These are phyloP conservation scores for Curvularia hawaiiensis DNA, from an alignment of 2,329 filamentous ascomycete genomes.

Conservation along the genomic window DNA sequence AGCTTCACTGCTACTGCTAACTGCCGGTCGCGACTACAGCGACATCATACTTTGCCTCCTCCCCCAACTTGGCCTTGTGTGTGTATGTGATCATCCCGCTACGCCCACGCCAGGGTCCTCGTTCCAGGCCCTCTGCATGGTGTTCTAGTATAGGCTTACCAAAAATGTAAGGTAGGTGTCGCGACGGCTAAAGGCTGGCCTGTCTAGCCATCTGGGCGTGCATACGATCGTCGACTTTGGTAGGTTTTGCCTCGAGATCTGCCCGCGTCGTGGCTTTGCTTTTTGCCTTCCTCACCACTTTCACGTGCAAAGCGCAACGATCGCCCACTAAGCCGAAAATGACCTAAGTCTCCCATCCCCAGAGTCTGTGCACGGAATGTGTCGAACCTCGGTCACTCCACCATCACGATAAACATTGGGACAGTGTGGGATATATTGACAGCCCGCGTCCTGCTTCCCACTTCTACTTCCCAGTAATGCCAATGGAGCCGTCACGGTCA, in stretches of 20 bases:
- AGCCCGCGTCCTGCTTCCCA: not conserved
- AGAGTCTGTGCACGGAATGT: slow-evolving; percentile 26
- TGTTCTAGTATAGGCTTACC: not conserved
- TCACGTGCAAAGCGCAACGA: slow-evolving; percentile 26
- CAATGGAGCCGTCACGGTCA: slow-evolving; percentile 37
- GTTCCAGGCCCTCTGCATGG: not conserved
- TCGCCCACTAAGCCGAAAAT: slow-evolving; percentile 24
- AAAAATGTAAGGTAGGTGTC: not conserved
- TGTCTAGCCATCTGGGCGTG: not conserved
- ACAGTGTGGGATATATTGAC: slow-evolving; percentile 6
- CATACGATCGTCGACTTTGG: not conserved
- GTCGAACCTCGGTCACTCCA: slow-evolving; percentile 37
- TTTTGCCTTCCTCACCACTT: slow-evolving; percentile 12
- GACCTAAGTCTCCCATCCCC: slow-evolving; percentile 21
- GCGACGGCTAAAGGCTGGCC: not conserved
- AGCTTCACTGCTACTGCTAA: slow-evolving; percentile 1
- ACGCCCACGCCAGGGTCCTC: not conserved
- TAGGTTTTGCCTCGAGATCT: not conserved
- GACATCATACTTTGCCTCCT: slow-evolving; percentile 5
- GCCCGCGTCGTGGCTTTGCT: not conserved
- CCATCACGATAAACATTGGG: slow-evolving; percentile 11
- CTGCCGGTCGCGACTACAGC: not conserved
- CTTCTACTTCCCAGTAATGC: not conserved
- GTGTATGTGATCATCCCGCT: not conserved
- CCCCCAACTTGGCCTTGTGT: not conserved